Evolutionary conservation across 139 green algal genomes (phyloP).

Genomic region (Volvox africanus): DNA sequence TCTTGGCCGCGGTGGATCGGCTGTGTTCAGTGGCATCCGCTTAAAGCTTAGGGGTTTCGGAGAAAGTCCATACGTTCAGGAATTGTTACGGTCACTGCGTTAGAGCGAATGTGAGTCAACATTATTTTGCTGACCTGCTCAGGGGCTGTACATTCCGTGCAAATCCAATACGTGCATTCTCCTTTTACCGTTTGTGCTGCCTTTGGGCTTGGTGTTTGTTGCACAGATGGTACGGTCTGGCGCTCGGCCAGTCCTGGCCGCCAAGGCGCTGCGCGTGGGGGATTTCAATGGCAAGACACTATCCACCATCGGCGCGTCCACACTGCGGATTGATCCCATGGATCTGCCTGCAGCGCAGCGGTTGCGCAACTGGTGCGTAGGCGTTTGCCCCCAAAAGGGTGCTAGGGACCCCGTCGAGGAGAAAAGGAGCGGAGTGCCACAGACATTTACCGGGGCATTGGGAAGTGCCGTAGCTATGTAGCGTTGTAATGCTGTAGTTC

Average conservation of each 20-base stretch:
- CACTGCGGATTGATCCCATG: constrained; percentile 81
- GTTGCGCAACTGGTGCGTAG: constrained; percentile 75
- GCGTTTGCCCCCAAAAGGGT: neutral
- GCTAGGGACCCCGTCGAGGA: neutral
- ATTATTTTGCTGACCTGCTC: no score
- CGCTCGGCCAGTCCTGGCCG: constrained; percentile 82
- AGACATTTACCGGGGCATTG: no score
- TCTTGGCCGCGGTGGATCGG: no score
- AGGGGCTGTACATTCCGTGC: neutral
- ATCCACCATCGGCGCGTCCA: constrained; percentile 74
- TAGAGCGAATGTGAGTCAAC: no score
- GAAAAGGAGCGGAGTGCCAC: no score
- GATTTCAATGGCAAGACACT: constrained; percentile 97
- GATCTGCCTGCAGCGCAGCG: constrained; percentile 72
- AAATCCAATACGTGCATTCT: neutral
- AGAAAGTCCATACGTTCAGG: no score
- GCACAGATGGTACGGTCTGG: constrained; percentile 33
- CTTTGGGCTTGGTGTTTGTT: neutral
- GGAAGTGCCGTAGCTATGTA: no score
- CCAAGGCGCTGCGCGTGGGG: constrained; percentile 89
- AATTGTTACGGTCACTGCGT: no score
- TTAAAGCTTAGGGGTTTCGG: no score
- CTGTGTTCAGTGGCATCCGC: no score
- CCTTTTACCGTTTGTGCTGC: neutral
- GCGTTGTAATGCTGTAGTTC: no score